Conservation (phyloP, 768 basidiomycete species). For the Thelephora aurantiotincta region DNA sequence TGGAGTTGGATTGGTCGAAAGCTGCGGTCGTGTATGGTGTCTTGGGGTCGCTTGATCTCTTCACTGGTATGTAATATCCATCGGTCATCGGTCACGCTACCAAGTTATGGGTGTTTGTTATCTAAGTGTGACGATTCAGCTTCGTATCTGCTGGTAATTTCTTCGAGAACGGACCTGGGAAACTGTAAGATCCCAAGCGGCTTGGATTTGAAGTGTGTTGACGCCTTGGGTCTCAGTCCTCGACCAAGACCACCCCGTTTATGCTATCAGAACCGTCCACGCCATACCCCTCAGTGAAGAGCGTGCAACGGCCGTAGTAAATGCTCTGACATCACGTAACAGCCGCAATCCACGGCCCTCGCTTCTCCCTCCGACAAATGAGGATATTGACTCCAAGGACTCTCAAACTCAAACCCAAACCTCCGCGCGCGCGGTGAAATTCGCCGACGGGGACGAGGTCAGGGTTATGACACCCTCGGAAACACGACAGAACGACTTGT, state of each 20-base stretch:
- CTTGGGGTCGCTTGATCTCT: constrained; percentile 59
- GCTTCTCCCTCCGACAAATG: constrained; percentile 17
- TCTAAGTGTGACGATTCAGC: constrained; percentile 22
- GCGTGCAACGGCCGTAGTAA: constrained; percentile 39
- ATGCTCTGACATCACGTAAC: constrained; percentile 38
- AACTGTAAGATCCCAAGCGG: constrained; percentile 31
- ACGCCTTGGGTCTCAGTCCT: constrained; percentile 33
- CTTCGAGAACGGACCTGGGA: constrained; percentile 47
- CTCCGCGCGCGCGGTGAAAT: constrained; percentile 33
- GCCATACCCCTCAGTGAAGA: constrained; percentile 62
- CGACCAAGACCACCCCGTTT: constrained; percentile 45
- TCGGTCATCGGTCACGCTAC: constrained; percentile 1
- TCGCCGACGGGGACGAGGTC: constrained; percentile 31
- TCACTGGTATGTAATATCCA: constrained; percentile 35
- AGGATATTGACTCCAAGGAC: constrained; percentile 5
- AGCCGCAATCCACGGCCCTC: constrained; percentile 30
- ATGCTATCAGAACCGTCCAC: constrained; percentile 50
- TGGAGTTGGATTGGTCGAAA: constrained; percentile 33
- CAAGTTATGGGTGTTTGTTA: constrained; percentile 4
- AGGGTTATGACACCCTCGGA: constrained; percentile 27
- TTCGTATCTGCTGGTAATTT: constrained; percentile 66
- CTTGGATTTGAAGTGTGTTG: constrained; percentile 1
- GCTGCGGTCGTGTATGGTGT: constrained; percentile 59
- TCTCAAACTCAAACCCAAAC: background rate
- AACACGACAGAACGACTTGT: constrained; percentile 8